Evolutionary conservation across 108 stramenopile genomes (phyloP).

Genomic region (Cyclotella baltica): DNA sequence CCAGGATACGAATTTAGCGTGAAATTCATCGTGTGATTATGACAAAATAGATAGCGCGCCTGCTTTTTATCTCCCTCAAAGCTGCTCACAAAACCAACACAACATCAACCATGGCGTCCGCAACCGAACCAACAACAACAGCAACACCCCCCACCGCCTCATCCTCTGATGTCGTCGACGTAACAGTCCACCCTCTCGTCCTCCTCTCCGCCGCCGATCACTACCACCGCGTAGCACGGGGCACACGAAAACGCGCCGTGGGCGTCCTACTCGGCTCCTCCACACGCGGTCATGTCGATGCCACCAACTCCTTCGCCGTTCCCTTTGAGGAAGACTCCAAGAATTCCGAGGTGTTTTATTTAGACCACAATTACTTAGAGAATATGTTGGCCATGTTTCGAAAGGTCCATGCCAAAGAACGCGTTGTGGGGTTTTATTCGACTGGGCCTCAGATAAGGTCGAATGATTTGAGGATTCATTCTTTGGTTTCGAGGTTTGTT

Average conservation of each 20-base stretch:
- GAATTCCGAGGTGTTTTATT: conserved; percentile 93
- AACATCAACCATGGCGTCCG: not conserved
- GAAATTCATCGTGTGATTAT: not conserved
- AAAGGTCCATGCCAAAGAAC: conserved; percentile 91
- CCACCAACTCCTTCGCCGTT: conserved; percentile 97
- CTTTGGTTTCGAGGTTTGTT: conserved; percentile 82
- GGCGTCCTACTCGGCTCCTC: conserved; percentile 95
- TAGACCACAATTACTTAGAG: conserved; percentile 99
- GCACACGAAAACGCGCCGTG: conserved; percentile 96
- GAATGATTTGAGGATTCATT: conserved; percentile 92
- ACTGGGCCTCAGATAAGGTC: conserved; percentile 90
- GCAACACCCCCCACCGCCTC: not conserved
- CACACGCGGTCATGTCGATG: conserved; percentile 82
- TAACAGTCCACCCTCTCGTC: conserved; percentile 96
- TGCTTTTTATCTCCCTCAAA: not conserved
- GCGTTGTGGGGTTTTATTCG: conserved; percentile 96
- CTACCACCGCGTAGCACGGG: conserved; percentile 97
- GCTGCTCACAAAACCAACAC: not conserved
- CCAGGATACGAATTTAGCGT: not conserved
- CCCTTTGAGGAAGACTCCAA: conserved; percentile 98
- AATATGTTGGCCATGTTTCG: conserved; percentile 86
- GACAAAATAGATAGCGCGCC: not conserved
- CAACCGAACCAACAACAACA: no score
- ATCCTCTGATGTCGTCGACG: conserved; percentile 54
- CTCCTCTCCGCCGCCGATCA: conserved; percentile 97